A percentile compares a stretch with the other conserved stretches of the same genome.
Conservation (phyloP, 345 rosid genomes). For the Melastoma malabathricum region DNA sequence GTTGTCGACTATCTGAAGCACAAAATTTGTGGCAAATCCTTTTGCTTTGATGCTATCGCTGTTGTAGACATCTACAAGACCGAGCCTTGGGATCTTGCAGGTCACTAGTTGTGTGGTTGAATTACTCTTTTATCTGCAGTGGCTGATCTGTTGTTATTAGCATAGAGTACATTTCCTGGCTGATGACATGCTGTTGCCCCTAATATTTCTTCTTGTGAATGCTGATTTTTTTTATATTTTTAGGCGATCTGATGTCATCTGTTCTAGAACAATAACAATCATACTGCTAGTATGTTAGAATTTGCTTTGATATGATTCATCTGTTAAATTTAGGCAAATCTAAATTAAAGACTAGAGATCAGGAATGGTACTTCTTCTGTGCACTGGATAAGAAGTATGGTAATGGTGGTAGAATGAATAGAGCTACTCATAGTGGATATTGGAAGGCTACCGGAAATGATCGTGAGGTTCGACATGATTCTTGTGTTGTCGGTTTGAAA, state of each 20-base stretch:
- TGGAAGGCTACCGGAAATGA: slow-evolving; percentile 70
- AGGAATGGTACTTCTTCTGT: slow-evolving; percentile 69
- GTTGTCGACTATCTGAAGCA: slow-evolving; percentile 75
- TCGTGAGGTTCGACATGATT: slow-evolving; percentile 25
- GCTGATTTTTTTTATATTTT: no score
- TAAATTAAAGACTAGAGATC: slow-evolving; percentile 56
- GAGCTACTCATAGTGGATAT: slow-evolving; percentile 48
- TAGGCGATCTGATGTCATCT: no score
- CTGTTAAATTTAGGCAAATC: slow-evolving; percentile 9
- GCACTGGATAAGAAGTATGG: slow-evolving; percentile 71
- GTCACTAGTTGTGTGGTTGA: slow-evolving; percentile 12
- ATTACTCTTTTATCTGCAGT: slow-evolving; percentile 1
- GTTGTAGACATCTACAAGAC: slow-evolving; percentile 83
- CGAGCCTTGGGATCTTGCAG: slow-evolving; percentile 85
- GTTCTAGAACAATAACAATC: no score
- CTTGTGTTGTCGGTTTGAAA: slow-evolving; percentile 35
- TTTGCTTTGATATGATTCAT: no score
- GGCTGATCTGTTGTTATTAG: no score
- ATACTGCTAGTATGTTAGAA: no score
- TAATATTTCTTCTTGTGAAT: no score
- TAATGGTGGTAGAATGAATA: slow-evolving; percentile 44
- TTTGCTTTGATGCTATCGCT: slow-evolving; percentile 61
- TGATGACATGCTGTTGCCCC: no score
- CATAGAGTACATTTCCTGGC: no score
- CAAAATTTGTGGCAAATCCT: slow-evolving; percentile 53